Evolutionary conservation across 1,284 basidiomycete species (phyloP).

Genomic region (Hymenochaete sp.): DNA sequence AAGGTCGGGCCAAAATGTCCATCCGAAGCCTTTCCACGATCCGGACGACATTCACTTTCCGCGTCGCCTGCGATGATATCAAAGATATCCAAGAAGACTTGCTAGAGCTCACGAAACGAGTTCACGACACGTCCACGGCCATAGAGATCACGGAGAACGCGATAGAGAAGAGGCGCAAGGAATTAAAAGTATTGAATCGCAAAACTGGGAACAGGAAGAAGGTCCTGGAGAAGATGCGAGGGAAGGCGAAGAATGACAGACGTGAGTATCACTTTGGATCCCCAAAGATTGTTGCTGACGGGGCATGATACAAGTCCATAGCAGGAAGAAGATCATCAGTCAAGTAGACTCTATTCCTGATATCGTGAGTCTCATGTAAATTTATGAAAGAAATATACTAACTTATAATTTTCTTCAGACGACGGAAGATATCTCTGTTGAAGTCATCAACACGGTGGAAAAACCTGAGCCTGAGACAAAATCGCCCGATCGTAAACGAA

Average conservation of each 20-base stretch:
- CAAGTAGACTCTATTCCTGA: neutral
- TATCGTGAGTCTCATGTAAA: too few species aligned
- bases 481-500: constrained; percentile 6
- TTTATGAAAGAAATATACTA: too few species aligned
- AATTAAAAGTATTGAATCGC: constrained; percentile 4
- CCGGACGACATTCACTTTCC: constrained; percentile 7
- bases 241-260: constrained; percentile 1
- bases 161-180: constrained; percentile 11
- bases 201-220: constrained; percentile 1
- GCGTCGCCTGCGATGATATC: constrained; percentile 9
- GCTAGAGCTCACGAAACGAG: constrained; percentile 4
- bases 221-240: constrained; percentile 8
- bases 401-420: constrained; percentile 3
- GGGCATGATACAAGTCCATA: neutral
- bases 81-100: neutral
- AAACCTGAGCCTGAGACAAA: neutral
- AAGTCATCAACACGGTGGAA: neutral
- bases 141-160: constrained; percentile 3
- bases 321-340: neutral
- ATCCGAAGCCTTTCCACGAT: too few species aligned
- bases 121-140: neutral
- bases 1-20: too few species aligned
- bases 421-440: constrained; percentile 12
- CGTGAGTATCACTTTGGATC: neutral
- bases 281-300: neutral